A percentile compares a stretch with the other conserved stretches of the same genome.
Evolutionary conservation across 73 alveolate species (phyloP).

Genomic region (Paramecium sexaurelia): DNA sequence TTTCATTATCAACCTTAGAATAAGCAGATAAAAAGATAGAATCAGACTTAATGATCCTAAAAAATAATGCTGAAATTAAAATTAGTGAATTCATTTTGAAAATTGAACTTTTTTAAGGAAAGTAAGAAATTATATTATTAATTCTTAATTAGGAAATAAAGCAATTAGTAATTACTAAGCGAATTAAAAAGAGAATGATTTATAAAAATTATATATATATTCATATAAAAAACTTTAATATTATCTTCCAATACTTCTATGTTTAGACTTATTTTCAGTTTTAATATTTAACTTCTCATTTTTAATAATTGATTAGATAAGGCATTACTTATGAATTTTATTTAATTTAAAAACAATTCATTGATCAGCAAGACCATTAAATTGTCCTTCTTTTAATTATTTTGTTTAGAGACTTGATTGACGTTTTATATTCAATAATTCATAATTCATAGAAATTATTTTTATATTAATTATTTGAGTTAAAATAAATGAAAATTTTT

Average conservation of each 20-base stretch:
- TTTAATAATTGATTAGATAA: too few relatives aligned
- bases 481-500: too few relatives aligned
- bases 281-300: too few relatives aligned
- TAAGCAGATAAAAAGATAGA: constrained; percentile 40
- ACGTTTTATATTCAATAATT: too few relatives aligned
- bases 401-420: too few relatives aligned
- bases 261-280: too few relatives aligned
- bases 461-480: too few relatives aligned
- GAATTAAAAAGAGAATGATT: not conserved
- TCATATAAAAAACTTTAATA: not conserved
- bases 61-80: constrained; percentile 58
- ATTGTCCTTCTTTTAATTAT: too few relatives aligned
- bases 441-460: too few relatives aligned
- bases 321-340: too few relatives aligned
- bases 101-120: constrained; percentile 32
- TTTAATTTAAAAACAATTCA: too few relatives aligned
- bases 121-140: not conserved
- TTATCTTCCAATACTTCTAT: not conserved
- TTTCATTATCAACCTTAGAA: constrained; percentile 31
- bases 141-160: not conserved
- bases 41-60: constrained; percentile 41
- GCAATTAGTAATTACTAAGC: not conserved
- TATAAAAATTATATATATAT: not conserved
- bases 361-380: too few relatives aligned
- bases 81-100: constrained; percentile 64